Percentiles rank a stretch among this genome's conserved stretches.
These are phyloP conservation scores for Cadophora malorum DNA, from an alignment of 2,329 filamentous ascomycete species.

Conservation along the genomic window DNA sequence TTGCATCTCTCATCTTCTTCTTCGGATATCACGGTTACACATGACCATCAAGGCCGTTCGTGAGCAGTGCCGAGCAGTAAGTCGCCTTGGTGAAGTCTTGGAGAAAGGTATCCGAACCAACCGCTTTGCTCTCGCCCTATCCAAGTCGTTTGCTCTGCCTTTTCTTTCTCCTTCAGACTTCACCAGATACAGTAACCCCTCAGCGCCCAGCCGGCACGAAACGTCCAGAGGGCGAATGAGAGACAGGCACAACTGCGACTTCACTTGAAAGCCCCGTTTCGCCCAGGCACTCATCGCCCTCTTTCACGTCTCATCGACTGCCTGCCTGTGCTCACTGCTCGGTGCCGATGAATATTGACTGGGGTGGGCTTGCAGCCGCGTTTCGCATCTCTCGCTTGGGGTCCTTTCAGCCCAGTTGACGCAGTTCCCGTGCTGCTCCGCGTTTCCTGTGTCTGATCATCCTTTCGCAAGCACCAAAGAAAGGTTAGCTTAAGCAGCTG, in stretches of 20 bases:
- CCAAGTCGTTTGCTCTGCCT: neutral
- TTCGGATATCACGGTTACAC: neutral
- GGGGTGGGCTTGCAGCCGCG: conserved; percentile 19
- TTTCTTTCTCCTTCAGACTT: neutral
- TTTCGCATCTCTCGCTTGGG: conserved; percentile 28
- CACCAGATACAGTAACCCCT: neutral
- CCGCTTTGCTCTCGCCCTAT: neutral
- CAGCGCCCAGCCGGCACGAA: conserved; percentile 13
- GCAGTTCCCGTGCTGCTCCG: conserved; percentile 22
- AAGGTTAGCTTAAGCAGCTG: conserved; percentile 6
- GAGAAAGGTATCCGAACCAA: neutral
- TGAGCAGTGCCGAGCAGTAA: conserved; percentile 1
- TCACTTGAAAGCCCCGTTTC: conserved; percentile 20
- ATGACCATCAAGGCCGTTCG: neutral
- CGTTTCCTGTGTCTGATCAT: conserved; percentile 28
- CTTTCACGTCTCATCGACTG: conserved; percentile 18
- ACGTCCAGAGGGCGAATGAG: neutral
- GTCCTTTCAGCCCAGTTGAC: conserved; percentile 19
- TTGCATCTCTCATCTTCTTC: neutral
- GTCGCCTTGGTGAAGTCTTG: conserved; percentile 10
- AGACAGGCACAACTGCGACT: neutral
- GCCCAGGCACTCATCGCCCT: conserved; percentile 21
- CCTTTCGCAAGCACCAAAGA: neutral
- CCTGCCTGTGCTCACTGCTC: neutral
- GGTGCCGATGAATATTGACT: neutral